phyloP scores from a whole-genome alignment of 495 filamentous ascomycete species.

The Astrocystis sublimbata region DNA sequence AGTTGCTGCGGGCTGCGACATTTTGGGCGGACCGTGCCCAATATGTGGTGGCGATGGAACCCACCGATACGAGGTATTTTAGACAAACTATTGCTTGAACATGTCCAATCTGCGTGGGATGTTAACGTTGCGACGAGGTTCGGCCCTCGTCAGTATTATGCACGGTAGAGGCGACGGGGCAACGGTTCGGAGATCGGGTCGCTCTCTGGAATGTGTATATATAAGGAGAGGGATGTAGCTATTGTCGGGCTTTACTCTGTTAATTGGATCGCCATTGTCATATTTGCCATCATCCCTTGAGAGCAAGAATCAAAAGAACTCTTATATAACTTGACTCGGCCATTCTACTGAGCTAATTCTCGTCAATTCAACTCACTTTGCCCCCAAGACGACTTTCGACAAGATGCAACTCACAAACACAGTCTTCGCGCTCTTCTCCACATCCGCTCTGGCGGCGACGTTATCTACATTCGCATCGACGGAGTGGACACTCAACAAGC shows the following conservation, averaged over 20 bases:
- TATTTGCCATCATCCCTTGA: neutral
- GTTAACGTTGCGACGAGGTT: neutral
- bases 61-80: slow-evolving; percentile 12
- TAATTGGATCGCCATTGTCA: neutral
- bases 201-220: neutral
- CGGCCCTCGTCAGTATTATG: neutral
- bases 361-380: slow-evolving; percentile 15
- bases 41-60: slow-evolving; percentile 1
- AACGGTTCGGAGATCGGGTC: neutral
- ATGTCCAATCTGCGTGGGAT: slow-evolving; percentile 1
- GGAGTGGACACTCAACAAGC: slow-evolving; percentile 50
- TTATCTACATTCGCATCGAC: slow-evolving; percentile 38
- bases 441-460: slow-evolving; percentile 43
- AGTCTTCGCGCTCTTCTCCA: slow-evolving; percentile 40
- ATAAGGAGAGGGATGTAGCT: neutral
- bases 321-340: neutral
- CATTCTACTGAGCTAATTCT: too few species aligned
- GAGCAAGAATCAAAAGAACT: neutral
- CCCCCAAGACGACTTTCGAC: slow-evolving; percentile 5
- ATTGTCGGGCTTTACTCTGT: slow-evolving; percentile 1
- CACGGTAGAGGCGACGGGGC: neutral
- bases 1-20: neutral
- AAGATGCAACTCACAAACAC: slow-evolving; percentile 52
- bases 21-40: neutral
- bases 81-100: neutral